Conservation (phyloP, 2,329 filamentous ascomycete species). For the Sporothrix sp. region DNA sequence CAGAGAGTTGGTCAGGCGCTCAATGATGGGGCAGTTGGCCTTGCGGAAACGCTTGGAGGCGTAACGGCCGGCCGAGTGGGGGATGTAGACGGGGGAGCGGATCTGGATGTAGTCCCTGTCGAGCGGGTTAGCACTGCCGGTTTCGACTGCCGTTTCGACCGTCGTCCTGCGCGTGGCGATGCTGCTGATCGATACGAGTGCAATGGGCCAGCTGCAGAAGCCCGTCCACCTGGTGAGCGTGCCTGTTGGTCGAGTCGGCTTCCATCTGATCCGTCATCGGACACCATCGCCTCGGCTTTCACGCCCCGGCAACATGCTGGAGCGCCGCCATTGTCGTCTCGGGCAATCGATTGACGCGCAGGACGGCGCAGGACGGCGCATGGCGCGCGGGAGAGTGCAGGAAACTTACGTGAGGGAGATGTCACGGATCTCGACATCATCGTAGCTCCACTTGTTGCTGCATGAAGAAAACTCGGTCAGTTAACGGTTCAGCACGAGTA, state of each 20-base stretch:
- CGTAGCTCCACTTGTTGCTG: slow-evolving; percentile 80
- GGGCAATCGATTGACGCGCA: slow-evolving; percentile 11
- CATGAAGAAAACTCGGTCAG: slow-evolving; percentile 11
- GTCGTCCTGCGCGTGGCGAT: neutral
- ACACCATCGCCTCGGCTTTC: neutral
- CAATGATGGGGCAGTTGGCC: slow-evolving; percentile 99
- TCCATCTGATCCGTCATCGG: neutral
- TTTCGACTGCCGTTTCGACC: neutral
- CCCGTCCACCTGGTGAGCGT: too few relatives aligned
- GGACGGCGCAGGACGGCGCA: neutral
- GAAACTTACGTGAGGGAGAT: slow-evolving; percentile 94
- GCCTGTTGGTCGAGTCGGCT: too few relatives aligned
- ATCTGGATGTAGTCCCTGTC: slow-evolving; percentile 98
- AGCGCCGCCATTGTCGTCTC: neutral
- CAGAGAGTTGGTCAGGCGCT: slow-evolving; percentile 99
- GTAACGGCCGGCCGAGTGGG: slow-evolving; percentile 97
- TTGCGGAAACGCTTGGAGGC: slow-evolving; percentile 99
- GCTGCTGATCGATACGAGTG: neutral
- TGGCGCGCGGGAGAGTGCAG: neutral
- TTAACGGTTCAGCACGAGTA: neutral
- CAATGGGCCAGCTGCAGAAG: too few relatives aligned
- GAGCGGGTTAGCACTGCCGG: slow-evolving; percentile 12
- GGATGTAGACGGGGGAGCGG: slow-evolving; percentile 96
- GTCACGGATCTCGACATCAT: slow-evolving; percentile 98
- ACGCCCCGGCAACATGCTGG: neutral